These are phyloP conservation scores for Solanum hybrid DNA, from an alignment of 305 asterid species.

Conservation along the genomic window DNA sequence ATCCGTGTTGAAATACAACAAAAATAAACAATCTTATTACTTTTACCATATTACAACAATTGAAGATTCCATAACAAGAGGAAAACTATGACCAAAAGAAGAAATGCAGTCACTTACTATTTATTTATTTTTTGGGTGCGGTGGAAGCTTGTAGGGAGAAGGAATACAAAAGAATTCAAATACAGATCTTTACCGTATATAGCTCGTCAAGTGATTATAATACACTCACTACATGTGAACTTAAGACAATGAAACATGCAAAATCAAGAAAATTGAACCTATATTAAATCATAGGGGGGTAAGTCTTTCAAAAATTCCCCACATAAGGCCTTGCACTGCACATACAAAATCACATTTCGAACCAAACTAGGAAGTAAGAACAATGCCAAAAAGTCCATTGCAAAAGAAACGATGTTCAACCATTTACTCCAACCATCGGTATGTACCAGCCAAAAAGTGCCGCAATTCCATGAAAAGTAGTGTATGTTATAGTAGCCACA, in stretches of 20 bases:
- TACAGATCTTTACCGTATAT: no score
- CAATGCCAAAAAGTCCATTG: not conserved
- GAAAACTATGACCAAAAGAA: not conserved
- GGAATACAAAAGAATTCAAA: no score
- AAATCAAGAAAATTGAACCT: not conserved
- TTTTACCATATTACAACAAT: not conserved
- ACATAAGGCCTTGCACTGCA: not conserved
- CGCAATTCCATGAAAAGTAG: not conserved
- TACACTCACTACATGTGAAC: not conserved
- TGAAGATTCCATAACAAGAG: not conserved
- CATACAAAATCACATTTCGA: not conserved
- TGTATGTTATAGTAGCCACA: not conserved
- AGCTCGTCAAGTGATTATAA: not conserved
- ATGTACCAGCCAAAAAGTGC: not conserved
- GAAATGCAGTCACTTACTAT: not conserved
- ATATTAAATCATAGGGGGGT: not conserved
- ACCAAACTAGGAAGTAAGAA: not conserved
- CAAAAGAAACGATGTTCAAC: not conserved
- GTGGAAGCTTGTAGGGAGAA: not conserved
- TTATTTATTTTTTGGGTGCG: no score
- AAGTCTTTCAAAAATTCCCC: not conserved
- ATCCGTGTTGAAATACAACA: not conserved
- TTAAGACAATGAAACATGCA: not conserved
- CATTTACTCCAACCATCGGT: not conserved
- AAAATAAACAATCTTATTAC: not conserved